phyloP scores from a whole-genome alignment of 768 basidiomycete species.

The Leccinum arenicola region DNA sequence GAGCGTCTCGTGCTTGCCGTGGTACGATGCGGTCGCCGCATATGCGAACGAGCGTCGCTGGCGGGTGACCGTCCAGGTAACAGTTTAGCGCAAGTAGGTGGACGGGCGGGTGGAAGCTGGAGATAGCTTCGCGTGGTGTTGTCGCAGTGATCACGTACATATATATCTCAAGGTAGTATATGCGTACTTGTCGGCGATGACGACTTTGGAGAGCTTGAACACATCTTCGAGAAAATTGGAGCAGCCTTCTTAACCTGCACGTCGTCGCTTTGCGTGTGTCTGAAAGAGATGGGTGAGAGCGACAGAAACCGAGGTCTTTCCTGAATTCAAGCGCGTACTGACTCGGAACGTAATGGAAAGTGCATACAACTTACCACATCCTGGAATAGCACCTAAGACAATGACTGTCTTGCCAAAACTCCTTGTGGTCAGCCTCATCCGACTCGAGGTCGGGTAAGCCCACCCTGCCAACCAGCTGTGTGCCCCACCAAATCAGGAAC shows the following conservation, averaged over 20 bases:
- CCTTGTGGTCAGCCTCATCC: conserved; percentile 25
- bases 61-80: conserved; percentile 53
- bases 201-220: conserved; percentile 60
- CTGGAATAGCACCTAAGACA: conserved; percentile 86
- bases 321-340: conserved; percentile 35
- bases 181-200: conserved; percentile 88
- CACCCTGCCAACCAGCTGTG: conserved; percentile 43
- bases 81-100: conserved; percentile 83
- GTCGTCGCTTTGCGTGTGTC: conserved; percentile 93
- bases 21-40: no score
- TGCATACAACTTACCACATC: conserved; percentile 65
- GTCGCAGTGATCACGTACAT: conserved; percentile 25
- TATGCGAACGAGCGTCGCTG: conserved; percentile 34
- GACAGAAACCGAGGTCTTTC: conserved; percentile 84
- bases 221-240: conserved; percentile 64
- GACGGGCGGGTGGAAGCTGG: conserved; percentile 47
- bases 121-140: conserved; percentile 67
- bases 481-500: conserved; percentile 69
- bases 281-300: conserved; percentile 85
- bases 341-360: background rate
- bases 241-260: conserved; percentile 72
- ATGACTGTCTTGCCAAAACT: conserved; percentile 74
- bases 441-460: conserved; percentile 27
- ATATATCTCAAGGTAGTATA: background rate
- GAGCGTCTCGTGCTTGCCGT: conserved; percentile 39